Base-by-base conservation (phyloP, 1,284 basidiomycete genomes). In the Rhodotorula sp. region DNA sequence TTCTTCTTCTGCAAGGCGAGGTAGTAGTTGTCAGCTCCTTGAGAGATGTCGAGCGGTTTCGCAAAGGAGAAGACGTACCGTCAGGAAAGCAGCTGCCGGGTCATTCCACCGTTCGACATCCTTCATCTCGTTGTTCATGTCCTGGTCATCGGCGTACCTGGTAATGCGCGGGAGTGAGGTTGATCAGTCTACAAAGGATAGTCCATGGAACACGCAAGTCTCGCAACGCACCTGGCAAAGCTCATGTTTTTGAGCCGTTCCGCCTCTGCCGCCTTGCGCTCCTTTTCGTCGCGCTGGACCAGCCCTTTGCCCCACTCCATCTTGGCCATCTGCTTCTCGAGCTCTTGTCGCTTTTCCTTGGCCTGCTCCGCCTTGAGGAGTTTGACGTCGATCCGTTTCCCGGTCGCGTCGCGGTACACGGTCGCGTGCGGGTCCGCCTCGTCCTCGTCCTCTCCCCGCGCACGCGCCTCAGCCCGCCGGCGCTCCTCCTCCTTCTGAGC, bases 281-380 rank as follows among this genome's bases (percentile, higher is more conserved):
- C 90, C 58, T 84, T 83, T 70, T 93, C 89, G 47, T 91, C 89
- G 66, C 89, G 84, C 83, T 99, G 94, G 34, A 92, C 89, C 48
- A 97, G 79, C 34, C 97, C 97, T 81, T 95, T 97, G 0, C 91
- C 92, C 97, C 97, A 99, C 79, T 95, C 91, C 89, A 94, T 91
- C 83, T 93, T 93, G 80, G 89, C 86, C 65, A 89, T 89, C 79
- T 94, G 91, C 80, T 88, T 89, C 81, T 93, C 89, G 80, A 92
- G 88, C 71, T 85, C 83, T 79, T 92, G 90, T 38, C 90, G 85
- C 79, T 93, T 92, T 79, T 86, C 81, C 74, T 87, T 83, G 60
- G 89, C 89, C 50, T 91, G 91, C 77, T 95, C 92, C 23, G 90
- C 93, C 62, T 86, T 86, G 54, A 90, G 90, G 1, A 89, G 87